A percentile compares a stretch with the other conserved stretches of the same genome.
Conservation (phyloP, 2,329 filamentous ascomycete genomes). For the Colletotrichum aenigma region DNA sequence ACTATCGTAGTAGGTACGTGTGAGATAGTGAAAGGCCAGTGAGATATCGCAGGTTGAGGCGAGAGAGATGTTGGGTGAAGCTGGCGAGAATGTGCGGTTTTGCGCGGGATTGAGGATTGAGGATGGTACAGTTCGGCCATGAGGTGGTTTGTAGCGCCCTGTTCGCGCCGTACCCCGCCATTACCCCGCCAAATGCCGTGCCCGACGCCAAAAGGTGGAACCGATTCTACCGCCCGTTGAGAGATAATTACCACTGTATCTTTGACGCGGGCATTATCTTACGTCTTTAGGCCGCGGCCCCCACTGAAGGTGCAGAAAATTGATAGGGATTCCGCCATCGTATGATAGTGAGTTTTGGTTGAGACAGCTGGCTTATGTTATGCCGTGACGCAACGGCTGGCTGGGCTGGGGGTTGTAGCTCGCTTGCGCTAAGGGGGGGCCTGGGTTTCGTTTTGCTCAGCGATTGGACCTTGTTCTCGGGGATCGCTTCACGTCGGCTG, state of each 20-base stretch:
- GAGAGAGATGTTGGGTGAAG: background rate
- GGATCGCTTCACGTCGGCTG: conserved; percentile 5
- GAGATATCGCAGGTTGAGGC: background rate
- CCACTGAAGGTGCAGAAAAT: background rate
- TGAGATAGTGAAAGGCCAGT: background rate
- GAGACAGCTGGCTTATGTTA: background rate
- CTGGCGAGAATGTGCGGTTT: background rate
- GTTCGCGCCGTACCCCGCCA: conserved; percentile 21
- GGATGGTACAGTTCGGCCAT: background rate
- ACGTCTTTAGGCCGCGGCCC: background rate
- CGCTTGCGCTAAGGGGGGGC: background rate
- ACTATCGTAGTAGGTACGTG: background rate
- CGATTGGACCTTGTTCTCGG: conserved; percentile 2
- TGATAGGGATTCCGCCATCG: background rate
- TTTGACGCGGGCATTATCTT: background rate
- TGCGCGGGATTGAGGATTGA: background rate
- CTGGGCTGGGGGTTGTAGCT: background rate
- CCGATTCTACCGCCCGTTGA: background rate
- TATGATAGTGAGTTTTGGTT: background rate
- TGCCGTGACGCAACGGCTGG: background rate
- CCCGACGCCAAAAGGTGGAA: conserved; percentile 12
- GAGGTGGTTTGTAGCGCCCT: conserved; percentile 5
- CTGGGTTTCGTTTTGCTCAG: background rate
- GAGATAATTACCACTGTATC: background rate
- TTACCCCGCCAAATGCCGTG: conserved; percentile 21